Evolutionary conservation across 2,329 filamentous ascomycete genomes (phyloP).

Genomic region (Corniculantispora saksenae): DNA sequence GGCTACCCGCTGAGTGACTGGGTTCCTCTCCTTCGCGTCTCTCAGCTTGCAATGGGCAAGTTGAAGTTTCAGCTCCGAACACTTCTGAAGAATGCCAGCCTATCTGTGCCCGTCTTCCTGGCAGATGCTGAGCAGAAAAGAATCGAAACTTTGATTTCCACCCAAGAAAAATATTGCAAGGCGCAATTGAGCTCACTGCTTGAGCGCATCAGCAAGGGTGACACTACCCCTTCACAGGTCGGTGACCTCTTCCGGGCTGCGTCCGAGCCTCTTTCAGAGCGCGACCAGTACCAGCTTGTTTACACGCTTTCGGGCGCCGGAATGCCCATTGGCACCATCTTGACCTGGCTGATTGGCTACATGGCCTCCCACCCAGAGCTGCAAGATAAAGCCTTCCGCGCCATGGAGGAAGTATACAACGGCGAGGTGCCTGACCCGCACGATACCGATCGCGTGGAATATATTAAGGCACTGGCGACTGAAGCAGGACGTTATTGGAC

Average conservation of each 20-base stretch:
- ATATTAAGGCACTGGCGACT: slow-evolving; percentile 9
- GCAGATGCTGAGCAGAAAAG: not conserved
- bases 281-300: slow-evolving; percentile 13
- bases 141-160: not conserved
- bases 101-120: not conserved
- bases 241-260: slow-evolving; percentile 16
- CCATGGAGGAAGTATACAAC: slow-evolving; percentile 12
- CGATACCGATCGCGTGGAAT: slow-evolving; percentile 20
- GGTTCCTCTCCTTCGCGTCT: not conserved
- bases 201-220: slow-evolving; percentile 15
- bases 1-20: not conserved
- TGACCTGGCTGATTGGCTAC: slow-evolving; percentile 14
- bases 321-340: slow-evolving; percentile 13
- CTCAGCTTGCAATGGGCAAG: not conserved
- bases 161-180: slow-evolving; percentile 14
- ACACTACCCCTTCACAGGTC: slow-evolving; percentile 17
- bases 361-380: slow-evolving; percentile 18
- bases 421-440: slow-evolving; percentile 17
- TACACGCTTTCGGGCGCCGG: slow-evolving; percentile 7
- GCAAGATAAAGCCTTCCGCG: slow-evolving; percentile 17
- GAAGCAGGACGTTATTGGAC: slow-evolving; percentile 18
- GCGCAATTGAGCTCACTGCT: slow-evolving; percentile 10
- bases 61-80: not conserved
- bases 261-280: slow-evolving; percentile 7
- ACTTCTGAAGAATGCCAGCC: not conserved